phyloP scores from a whole-genome alignment of 1,284 basidiomycete species.

The Golubevia pallescens region DNA sequence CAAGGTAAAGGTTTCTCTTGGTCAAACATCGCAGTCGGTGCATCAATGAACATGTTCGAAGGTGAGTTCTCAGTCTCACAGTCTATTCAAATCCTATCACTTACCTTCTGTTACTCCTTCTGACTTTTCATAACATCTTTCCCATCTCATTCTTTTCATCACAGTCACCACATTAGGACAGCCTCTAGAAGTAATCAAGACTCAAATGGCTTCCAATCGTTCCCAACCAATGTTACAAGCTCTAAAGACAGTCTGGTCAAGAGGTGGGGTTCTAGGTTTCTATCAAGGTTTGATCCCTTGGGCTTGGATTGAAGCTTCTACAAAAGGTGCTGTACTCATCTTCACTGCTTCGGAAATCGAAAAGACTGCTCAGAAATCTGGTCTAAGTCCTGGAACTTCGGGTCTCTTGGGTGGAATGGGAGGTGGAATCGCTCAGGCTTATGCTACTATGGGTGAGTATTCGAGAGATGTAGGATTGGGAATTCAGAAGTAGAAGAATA shows the following conservation, averaged over 20 bases:
- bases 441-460: constrained; percentile 94
- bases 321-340: constrained; percentile 93
- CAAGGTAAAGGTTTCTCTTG: constrained; percentile 93
- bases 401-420: constrained; percentile 96
- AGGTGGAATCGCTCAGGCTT: constrained; percentile 96
- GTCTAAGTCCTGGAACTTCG: constrained; percentile 79
- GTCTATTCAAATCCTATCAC: neutral
- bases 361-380: constrained; percentile 71
- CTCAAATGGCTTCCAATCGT: constrained; percentile 64
- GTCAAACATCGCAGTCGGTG: constrained; percentile 98
- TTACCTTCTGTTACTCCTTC: constrained; percentile 6
- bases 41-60: constrained; percentile 76
- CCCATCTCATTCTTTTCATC: constrained; percentile 23
- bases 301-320: constrained; percentile 99
- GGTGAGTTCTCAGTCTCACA: constrained; percentile 70
- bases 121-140: constrained; percentile 43
- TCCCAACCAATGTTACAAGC: constrained; percentile 88
- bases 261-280: constrained; percentile 88
- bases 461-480: neutral
- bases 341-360: constrained; percentile 97
- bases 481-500: neutral
- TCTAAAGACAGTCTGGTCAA: constrained; percentile 82
- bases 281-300: constrained; percentile 99
- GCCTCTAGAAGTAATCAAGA: constrained; percentile 97
- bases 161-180: constrained; percentile 96